phyloP scores from a whole-genome alignment of 2,329 filamentous ascomycete species.

The Colletotrichum tropicicola region DNA sequence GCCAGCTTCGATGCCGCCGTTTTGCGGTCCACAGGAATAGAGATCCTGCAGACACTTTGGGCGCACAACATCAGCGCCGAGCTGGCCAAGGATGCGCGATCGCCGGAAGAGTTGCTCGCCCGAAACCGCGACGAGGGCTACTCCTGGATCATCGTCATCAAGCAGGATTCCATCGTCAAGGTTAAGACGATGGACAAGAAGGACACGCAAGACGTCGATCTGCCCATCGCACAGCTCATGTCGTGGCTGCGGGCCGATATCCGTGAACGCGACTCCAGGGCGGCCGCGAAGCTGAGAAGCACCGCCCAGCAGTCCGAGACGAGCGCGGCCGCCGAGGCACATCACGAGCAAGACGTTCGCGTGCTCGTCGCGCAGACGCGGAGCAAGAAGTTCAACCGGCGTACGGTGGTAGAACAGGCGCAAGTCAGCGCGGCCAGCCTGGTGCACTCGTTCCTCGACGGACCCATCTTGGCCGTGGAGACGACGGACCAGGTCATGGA shows the following conservation, averaged over 20 bases:
- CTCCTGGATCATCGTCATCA: slow-evolving; percentile 89
- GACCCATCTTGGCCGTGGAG: slow-evolving; percentile 88
- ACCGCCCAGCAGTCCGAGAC: slow-evolving; percentile 43
- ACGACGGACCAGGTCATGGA: slow-evolving; percentile 86
- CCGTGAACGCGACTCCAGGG: slow-evolving; percentile 76
- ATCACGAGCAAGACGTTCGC: slow-evolving; percentile 76
- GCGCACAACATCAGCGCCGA: slow-evolving; percentile 87
- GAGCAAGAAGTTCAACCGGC: slow-evolving; percentile 91
- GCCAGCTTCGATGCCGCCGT: slow-evolving; percentile 85
- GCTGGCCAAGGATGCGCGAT: slow-evolving; percentile 80
- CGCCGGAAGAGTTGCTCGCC: slow-evolving; percentile 80
- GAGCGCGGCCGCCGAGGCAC: slow-evolving; percentile 37
- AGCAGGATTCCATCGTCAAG: slow-evolving; percentile 80
- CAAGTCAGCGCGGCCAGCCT: slow-evolving; percentile 67
- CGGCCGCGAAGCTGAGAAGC: slow-evolving; percentile 54
- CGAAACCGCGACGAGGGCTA: slow-evolving; percentile 81
- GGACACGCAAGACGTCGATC: slow-evolving; percentile 78
- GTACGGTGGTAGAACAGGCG: slow-evolving; percentile 84
- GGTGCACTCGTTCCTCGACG: slow-evolving; percentile 75
- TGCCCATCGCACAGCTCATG: slow-evolving; percentile 78
- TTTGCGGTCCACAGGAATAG: slow-evolving; percentile 79
- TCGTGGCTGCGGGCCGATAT: slow-evolving; percentile 84
- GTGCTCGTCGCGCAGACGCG: slow-evolving; percentile 85
- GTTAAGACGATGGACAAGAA: slow-evolving; percentile 81
- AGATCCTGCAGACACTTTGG: slow-evolving; percentile 83